A percentile compares a stretch with the other conserved stretches of the same genome.
phyloP scores from a whole-genome alignment of 257 asterid species.

The Sherardia arvensis region DNA sequence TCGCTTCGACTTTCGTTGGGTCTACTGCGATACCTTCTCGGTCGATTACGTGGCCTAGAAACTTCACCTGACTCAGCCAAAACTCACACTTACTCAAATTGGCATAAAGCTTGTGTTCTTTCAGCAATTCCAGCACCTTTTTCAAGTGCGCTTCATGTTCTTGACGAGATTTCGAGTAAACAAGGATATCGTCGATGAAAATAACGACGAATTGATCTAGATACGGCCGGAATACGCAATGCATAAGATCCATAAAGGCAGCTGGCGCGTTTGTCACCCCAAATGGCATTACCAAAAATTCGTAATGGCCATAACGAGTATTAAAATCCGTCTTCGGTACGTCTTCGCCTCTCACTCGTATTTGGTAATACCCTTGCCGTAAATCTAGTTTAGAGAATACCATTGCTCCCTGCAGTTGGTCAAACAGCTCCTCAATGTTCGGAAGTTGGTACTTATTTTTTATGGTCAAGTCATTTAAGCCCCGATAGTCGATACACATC shows the following conservation, averaged over 20 bases:
- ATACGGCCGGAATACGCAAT: too few species aligned
- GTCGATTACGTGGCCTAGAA: slow-evolving; percentile 2
- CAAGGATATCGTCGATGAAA: background rate
- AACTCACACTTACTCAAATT: background rate
- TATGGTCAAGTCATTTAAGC: background rate
- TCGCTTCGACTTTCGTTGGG: background rate
- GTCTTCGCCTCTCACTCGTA: background rate
- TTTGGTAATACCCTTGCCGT: background rate
- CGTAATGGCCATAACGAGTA: too few species aligned
- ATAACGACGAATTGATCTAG: background rate
- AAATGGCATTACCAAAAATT: too few species aligned
- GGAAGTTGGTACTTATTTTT: background rate
- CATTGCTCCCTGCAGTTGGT: background rate
- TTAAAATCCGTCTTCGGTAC: too few species aligned
- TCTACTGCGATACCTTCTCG: too few species aligned
- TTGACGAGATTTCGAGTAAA: background rate
- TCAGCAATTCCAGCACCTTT: background rate
- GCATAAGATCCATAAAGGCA: too few species aligned
- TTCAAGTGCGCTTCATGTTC: background rate
- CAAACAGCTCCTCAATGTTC: background rate
- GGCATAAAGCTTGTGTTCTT: background rate
- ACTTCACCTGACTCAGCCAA: background rate
- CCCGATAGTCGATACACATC: background rate
- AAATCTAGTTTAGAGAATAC: background rate
- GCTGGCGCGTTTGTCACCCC: too few species aligned